Base-by-base conservation (phyloP, 768 basidiomycete species). In the Hemileccinum rubropunctum region DNA sequence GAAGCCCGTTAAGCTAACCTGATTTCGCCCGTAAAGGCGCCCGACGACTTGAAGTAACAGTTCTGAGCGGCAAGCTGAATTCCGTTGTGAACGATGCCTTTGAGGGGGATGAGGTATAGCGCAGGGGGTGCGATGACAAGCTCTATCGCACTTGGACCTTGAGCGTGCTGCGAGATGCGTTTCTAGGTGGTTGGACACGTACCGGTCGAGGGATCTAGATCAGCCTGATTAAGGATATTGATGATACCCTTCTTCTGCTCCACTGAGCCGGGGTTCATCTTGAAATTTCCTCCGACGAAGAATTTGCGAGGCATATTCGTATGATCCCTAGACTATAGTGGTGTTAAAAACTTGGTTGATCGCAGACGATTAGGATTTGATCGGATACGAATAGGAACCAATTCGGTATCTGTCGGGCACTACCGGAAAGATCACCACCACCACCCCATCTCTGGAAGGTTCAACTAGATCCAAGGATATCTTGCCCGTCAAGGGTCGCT, bases 241-340 rank as follows among this genome's bases (percentile, higher is more conserved):
- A 91, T 71, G 62, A 99, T 80, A 38, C 74, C 71, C 56, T 73
- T 73, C 69, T 88, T 86, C 58, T 82, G 77, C 56, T 77, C 76
- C 56, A 75, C 75, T 33, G 84, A 80, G 51, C 75, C 74, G 26
- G 89, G 89, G 76, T 98, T 95, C 86, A 98, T 86, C 78, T 98
- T 99, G 83, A 95, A 98, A 81, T 98, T 98, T 27, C 94, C 91
- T 55, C 95, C 95, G 61, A 91, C 93, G 66, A 97, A 95, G 76
- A 95, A 95, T 69, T 82, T 75, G 64, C 92, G 91, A 54, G 85
- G 51, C 89, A 88, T 88, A 51, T 53, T 48, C 53, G 41, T 51
- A 30, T 41, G 58, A 42, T 37, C n/a, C 20, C 1, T 17, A 20
- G 30, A 27, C n/a, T 18, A 20, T n/a, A 18, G 28, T 20, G 42